These are phyloP conservation scores for Platanthera guangdongensis DNA, from an alignment of 106 monocot species.

Conservation along the genomic window DNA sequence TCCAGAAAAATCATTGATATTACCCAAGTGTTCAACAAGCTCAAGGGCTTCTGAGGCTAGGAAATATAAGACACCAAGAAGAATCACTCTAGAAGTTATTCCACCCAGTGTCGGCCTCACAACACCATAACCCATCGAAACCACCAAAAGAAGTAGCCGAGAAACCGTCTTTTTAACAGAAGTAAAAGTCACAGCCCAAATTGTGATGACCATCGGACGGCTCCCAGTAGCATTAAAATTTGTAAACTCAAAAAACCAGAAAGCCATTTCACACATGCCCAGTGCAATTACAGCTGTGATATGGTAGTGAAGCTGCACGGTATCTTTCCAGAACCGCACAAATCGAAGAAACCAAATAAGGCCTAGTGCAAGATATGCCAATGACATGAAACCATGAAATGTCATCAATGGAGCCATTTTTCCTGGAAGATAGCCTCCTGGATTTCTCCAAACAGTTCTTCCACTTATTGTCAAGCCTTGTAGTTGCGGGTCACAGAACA, in stretches of 20 bases:
- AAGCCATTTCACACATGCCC: slow-evolving; percentile 99
- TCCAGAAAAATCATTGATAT: slow-evolving; percentile 93
- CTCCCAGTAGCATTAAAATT: slow-evolving; percentile 90
- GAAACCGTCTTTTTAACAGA: slow-evolving; percentile 94
- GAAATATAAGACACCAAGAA: slow-evolving; percentile 88
- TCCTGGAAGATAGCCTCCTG: slow-evolving; percentile 84
- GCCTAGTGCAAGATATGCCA: slow-evolving; percentile 90
- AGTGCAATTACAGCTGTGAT: slow-evolving; percentile 86
- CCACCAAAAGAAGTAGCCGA: slow-evolving; percentile 83
- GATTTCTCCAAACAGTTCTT: slow-evolving; percentile 93
- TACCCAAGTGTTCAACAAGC: slow-evolving; percentile 95
- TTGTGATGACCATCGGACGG: slow-evolving; percentile 82
- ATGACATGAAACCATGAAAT: slow-evolving; percentile 86
- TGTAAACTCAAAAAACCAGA: slow-evolving; percentile 97
- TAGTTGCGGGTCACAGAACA: slow-evolving; percentile 90
- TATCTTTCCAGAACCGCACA: slow-evolving; percentile 77
- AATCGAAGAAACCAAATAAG: slow-evolving; percentile 89
- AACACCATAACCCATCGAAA: slow-evolving; percentile 98
- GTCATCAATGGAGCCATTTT: slow-evolving; percentile 94
- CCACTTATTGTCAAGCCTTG: slow-evolving; percentile 61
- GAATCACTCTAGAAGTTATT: slow-evolving; percentile 52
- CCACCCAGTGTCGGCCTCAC: slow-evolving; percentile 82
- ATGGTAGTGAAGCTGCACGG: slow-evolving; percentile 83
- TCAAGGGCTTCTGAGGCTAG: slow-evolving; percentile 91
- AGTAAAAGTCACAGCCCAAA: slow-evolving; percentile 93